Percentiles rank a stretch among this genome's conserved stretches.
Conservation (phyloP, 1,284 basidiomycete species). For the Anthracocystis panici-leucophaei region DNA sequence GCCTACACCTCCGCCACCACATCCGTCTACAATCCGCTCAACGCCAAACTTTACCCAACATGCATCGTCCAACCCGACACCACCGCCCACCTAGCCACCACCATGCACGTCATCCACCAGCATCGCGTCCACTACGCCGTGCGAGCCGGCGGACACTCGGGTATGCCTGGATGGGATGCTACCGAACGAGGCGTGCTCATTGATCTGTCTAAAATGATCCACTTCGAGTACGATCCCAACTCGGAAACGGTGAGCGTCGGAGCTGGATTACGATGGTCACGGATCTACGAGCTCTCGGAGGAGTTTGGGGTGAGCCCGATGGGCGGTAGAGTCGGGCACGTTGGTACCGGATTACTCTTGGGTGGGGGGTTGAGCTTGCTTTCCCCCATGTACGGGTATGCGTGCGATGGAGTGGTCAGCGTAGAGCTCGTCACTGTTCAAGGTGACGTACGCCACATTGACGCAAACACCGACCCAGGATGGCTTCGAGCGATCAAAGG, state of each 20-base stretch:
- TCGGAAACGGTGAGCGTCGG: slow-evolving; percentile 16
- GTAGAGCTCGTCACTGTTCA: slow-evolving; percentile 35
- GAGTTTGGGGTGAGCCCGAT: slow-evolving; percentile 29
- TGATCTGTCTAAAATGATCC: slow-evolving; percentile 34
- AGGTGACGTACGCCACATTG: slow-evolving; percentile 16
- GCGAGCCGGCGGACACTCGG: slow-evolving; percentile 52
- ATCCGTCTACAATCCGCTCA: slow-evolving; percentile 32
- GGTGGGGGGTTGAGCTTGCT: slow-evolving; percentile 51
- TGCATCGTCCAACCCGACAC: slow-evolving; percentile 39
- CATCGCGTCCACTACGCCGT: slow-evolving; percentile 40
- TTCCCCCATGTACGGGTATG: slow-evolving; percentile 42
- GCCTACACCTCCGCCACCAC: slow-evolving; percentile 15
- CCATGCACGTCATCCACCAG: slow-evolving; percentile 19
- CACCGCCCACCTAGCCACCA: slow-evolving; percentile 6
- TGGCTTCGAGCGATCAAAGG: slow-evolving; percentile 53
- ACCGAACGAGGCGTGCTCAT: slow-evolving; percentile 37
- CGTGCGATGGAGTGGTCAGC: slow-evolving; percentile 35
- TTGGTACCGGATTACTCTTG: slow-evolving; percentile 49
- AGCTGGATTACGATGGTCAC: slow-evolving; percentile 42
- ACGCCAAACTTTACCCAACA: slow-evolving; percentile 24
- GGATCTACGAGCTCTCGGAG: slow-evolving; percentile 32
- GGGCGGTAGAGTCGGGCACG: slow-evolving; percentile 43
- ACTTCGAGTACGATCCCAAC: slow-evolving; percentile 19
- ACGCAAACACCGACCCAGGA: slow-evolving; percentile 8
- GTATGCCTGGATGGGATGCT: slow-evolving; percentile 48